Conservation (phyloP, 1,284 basidiomycete genomes). For the Rhodotorula sp. region DNA sequence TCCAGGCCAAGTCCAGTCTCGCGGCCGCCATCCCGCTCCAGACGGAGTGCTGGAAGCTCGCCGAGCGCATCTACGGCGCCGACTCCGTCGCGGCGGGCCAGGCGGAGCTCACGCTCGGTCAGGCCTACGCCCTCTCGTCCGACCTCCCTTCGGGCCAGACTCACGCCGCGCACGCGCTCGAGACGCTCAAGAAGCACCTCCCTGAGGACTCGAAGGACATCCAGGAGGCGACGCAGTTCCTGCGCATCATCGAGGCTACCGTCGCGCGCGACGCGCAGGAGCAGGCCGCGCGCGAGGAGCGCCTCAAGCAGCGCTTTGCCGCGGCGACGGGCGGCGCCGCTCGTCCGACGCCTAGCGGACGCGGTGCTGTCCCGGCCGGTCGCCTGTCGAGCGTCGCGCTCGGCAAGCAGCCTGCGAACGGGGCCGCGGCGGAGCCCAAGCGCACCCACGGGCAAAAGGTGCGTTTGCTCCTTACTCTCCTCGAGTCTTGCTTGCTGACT, state of each 20-base stretch:
- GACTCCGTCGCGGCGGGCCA: conserved; percentile 51
- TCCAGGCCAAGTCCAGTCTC: conserved; percentile 17
- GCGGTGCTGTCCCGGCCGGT: conserved; percentile 28
- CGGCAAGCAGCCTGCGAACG: conserved; percentile 11
- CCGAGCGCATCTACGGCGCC: conserved; percentile 32
- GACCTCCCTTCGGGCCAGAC: conserved; percentile 52
- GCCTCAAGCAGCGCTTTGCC: conserved; percentile 51
- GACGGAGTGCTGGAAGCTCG: conserved; percentile 24
- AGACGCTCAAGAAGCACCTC: conserved; percentile 52
- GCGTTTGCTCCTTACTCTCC: not conserved
- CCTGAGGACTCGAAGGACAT: conserved; percentile 54
- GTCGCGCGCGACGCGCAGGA: conserved; percentile 49
- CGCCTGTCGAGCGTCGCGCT: conserved; percentile 17
- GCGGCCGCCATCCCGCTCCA: conserved; percentile 20
- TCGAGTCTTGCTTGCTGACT: not conserved
- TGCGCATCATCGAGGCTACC: conserved; percentile 49
- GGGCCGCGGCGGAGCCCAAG: not conserved
- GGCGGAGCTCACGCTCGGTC: conserved; percentile 51
- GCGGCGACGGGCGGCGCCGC: conserved; percentile 40
- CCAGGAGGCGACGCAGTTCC: conserved; percentile 37
- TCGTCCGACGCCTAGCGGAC: not conserved
- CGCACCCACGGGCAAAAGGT: conserved; percentile 47
- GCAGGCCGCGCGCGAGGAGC: conserved; percentile 49
- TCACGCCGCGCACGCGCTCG: conserved; percentile 50
- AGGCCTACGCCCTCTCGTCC: conserved; percentile 48